Evolutionary conservation across 1,139 yeast species (phyloP).

Genomic region (Nadsonia starkeyi-henricii): DNA sequence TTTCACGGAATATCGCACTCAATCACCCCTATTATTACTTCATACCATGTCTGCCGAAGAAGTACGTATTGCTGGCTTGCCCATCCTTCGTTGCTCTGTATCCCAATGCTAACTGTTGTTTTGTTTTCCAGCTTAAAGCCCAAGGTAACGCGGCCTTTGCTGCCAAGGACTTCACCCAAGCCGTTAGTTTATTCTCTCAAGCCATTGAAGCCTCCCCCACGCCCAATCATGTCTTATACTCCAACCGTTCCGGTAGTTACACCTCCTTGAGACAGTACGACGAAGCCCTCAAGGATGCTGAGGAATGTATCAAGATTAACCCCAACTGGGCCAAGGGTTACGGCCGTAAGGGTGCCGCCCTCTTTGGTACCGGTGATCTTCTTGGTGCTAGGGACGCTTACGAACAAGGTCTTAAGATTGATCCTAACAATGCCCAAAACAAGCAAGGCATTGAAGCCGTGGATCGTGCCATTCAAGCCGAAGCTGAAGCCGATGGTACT

Average conservation of each 20-base stretch:
- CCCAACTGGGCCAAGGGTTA: slow-evolving; percentile 90
- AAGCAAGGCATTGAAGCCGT: slow-evolving; percentile 66
- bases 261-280: slow-evolving; percentile 65
- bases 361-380: slow-evolving; percentile 66
- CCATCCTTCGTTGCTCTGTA: background rate
- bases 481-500: slow-evolving; percentile 27
- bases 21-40: background rate
- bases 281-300: slow-evolving; percentile 71
- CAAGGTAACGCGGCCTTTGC: slow-evolving; percentile 86
- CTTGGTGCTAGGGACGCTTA: slow-evolving; percentile 46
- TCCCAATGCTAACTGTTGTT: background rate
- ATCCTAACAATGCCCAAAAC: slow-evolving; percentile 75
- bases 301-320: slow-evolving; percentile 65
- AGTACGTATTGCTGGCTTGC: slow-evolving; percentile 1
- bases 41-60: slow-evolving; percentile 6
- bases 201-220: slow-evolving; percentile 74
- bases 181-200: slow-evolving; percentile 66
- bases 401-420: slow-evolving; percentile 71
- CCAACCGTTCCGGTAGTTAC: slow-evolving; percentile 89
- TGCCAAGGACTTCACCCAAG: slow-evolving; percentile 68
- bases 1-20: too few species aligned
- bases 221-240: slow-evolving; percentile 82
- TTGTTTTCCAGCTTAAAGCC: slow-evolving; percentile 18
- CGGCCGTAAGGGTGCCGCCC: slow-evolving; percentile 88
- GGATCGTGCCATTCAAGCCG: slow-evolving; percentile 35